Evolutionary conservation across 2,329 filamentous ascomycete genomes (phyloP).

Genomic region (Alternaria solani): DNA sequence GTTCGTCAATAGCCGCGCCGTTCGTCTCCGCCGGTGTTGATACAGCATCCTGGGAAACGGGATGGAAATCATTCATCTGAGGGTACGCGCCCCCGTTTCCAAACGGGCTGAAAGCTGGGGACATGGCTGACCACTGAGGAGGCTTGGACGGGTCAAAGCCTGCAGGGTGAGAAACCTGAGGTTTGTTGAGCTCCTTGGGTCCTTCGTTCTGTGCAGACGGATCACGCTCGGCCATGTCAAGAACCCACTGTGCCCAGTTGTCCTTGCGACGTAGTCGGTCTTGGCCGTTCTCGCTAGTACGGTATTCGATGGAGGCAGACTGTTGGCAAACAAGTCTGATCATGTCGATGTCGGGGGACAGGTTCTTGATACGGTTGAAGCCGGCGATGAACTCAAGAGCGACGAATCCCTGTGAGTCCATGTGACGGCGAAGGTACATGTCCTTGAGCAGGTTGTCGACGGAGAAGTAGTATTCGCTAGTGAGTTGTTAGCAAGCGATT

Average conservation of each 20-base stretch:
- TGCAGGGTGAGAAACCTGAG: conserved; percentile 50
- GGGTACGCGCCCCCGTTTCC: conserved; percentile 37
- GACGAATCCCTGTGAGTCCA: conserved; percentile 96
- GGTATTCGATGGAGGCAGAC: conserved; percentile 76
- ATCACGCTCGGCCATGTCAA: conserved; percentile 75
- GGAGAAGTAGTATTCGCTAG: conserved; percentile 95
- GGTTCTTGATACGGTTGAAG: conserved; percentile 84
- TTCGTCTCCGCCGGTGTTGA: conserved; percentile 29
- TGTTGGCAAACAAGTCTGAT: conserved; percentile 78
- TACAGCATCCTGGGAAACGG: conserved; percentile 23
- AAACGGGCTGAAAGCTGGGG: conserved; percentile 29
- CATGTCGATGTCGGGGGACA: conserved; percentile 76
- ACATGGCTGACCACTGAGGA: conserved; percentile 41
- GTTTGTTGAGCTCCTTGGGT: conserved; percentile 57
- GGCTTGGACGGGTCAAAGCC: conserved; percentile 44
- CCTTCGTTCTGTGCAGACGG: conserved; percentile 77
- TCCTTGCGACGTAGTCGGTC: conserved; percentile 79
- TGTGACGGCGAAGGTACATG: conserved; percentile 83
- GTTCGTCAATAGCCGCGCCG: conserved; percentile 29
- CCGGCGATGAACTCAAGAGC: conserved; percentile 77
- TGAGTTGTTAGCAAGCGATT: conserved; percentile 44
- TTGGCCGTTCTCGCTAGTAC: conserved; percentile 75
- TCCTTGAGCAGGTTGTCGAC: conserved; percentile 96
- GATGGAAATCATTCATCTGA: conserved; percentile 41
- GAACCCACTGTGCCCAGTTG: conserved; percentile 81